Evolutionary conservation across 768 basidiomycete genomes (phyloP).

Genomic region (Mycena chlorophos): DNA sequence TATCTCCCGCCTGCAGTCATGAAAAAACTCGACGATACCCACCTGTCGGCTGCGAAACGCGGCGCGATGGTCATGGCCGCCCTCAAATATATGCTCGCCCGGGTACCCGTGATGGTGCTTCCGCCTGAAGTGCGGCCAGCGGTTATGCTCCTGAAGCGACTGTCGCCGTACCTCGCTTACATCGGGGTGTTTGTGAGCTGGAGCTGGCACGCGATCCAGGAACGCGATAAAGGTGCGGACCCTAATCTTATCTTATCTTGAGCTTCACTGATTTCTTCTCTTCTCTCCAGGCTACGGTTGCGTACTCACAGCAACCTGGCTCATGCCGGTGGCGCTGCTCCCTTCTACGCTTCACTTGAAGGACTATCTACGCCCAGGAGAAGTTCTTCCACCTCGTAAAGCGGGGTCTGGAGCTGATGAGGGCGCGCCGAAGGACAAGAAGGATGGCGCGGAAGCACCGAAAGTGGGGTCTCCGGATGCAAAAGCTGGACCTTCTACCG

Average conservation of each 20-base stretch:
- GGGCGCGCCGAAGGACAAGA: no score
- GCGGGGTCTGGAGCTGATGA: not conserved
- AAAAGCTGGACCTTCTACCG: no score
- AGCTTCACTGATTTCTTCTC: conserved; percentile 14
- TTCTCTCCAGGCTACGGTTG: conserved; percentile 69
- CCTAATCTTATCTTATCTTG: conserved; percentile 4
- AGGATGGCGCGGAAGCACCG: no score
- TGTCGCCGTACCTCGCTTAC: conserved; percentile 68
- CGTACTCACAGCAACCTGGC: conserved; percentile 81
- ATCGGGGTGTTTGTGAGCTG: conserved; percentile 77
- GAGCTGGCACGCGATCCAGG: conserved; percentile 70
- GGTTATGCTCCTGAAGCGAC: conserved; percentile 56
- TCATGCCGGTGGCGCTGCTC: conserved; percentile 72
- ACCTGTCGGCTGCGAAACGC: conserved; percentile 68
- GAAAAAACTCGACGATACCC: conserved; percentile 57
- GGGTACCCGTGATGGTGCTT: conserved; percentile 59
- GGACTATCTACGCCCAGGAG: conserved; percentile 19
- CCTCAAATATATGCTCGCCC: conserved; percentile 67
- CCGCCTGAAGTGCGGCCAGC: conserved; percentile 62
- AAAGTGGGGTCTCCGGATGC: no score
- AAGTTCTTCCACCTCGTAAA: conserved; percentile 23
- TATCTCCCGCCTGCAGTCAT: conserved; percentile 79
- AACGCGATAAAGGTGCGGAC: conserved; percentile 62
- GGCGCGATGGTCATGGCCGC: conserved; percentile 76
- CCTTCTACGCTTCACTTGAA: conserved; percentile 67